Conservation (phyloP, 2,329 filamentous ascomycete species). For the Fusarium sulawesiense region DNA sequence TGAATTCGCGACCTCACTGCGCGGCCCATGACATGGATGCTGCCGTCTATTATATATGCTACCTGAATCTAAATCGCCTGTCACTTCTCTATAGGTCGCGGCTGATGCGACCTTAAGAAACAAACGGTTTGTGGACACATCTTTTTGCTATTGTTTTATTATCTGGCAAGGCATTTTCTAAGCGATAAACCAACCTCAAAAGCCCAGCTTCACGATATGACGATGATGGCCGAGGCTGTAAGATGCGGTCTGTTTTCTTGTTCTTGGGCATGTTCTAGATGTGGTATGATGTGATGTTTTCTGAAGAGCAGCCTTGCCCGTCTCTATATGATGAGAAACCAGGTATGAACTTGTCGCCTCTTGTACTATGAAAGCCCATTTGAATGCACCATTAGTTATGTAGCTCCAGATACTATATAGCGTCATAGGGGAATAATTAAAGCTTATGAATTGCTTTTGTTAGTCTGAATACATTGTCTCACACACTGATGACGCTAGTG, state of each 20-base stretch:
- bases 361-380: not conserved
- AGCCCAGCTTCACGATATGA: not conserved
- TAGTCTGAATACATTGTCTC: not conserved
- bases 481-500: not conserved
- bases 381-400: not conserved
- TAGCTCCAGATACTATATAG: not conserved
- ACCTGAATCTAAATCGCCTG: not conserved
- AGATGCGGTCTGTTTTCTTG: not conserved
- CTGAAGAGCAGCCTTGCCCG: not conserved
- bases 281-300: not conserved
- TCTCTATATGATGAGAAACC: not conserved
- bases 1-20: slow-evolving; percentile 23
- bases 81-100: slow-evolving; percentile 19
- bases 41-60: not conserved
- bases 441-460: not conserved
- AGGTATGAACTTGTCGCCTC: not conserved
- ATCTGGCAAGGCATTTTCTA: slow-evolving; percentile 41
- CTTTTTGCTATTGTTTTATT: not conserved
- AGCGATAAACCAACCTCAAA: slow-evolving; percentile 4
- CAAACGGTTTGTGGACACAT: slow-evolving; percentile 12
- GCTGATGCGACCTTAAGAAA: slow-evolving; percentile 24
- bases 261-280: not conserved
- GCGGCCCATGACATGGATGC: slow-evolving; percentile 13
- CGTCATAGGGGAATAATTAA: not conserved
- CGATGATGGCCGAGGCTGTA: not conserved